Conservation (phyloP, 1,139 yeast species). For the Lodderomyces parapsilosis region DNA sequence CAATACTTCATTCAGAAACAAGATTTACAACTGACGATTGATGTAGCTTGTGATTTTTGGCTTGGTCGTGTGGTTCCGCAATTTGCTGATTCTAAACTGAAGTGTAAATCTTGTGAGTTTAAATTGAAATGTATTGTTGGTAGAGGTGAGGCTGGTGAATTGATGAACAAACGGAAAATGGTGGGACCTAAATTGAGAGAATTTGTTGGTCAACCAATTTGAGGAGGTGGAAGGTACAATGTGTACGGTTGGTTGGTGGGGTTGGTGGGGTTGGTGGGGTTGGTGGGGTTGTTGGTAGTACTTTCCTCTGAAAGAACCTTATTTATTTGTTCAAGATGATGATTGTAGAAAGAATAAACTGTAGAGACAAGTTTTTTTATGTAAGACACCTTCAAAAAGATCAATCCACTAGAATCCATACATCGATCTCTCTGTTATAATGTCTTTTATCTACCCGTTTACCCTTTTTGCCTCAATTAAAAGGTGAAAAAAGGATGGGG, state of each 20-base stretch:
- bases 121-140: conserved; percentile 28
- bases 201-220: conserved; percentile 12
- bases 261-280: neutral
- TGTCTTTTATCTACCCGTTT: no score
- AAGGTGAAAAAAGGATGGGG: neutral
- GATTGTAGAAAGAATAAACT: no score
- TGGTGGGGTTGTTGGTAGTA: no score
- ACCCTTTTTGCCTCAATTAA: neutral
- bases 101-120: conserved; percentile 57
- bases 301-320: no score
- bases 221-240: no score
- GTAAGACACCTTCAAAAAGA: conserved; percentile 43
- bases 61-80: conserved; percentile 49
- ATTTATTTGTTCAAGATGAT: neutral
- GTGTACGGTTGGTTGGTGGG: neutral
- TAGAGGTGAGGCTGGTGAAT: conserved; percentile 21
- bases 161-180: conserved; percentile 7
- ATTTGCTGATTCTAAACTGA: conserved; percentile 33
- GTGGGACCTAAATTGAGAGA: conserved; percentile 17
- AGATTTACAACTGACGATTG: conserved; percentile 25
- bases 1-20: conserved; percentile 33
- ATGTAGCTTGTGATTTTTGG: conserved; percentile 50
- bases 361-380: no score
- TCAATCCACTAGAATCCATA: conserved; percentile 19
- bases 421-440: conserved; percentile 44